Base-by-base conservation (phyloP, 2,329 filamentous ascomycete species). In the Fusarium camptoceras region DNA sequence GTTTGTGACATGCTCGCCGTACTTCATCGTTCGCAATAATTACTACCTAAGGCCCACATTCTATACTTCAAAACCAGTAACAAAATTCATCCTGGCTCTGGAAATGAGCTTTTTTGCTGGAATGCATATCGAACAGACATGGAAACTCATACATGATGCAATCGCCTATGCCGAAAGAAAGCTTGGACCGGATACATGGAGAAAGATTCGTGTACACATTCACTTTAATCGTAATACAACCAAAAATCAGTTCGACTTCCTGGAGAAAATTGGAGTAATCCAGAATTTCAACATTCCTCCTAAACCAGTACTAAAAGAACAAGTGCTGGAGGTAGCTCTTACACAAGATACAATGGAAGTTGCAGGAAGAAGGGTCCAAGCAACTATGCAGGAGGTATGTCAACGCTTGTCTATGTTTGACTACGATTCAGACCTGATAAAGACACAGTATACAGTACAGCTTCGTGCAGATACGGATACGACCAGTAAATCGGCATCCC, bases 291-390 rank as follows among this genome's bases (percentile, higher is more conserved):
- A 16, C 5, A 30, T 43, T 31, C 20, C 39, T 16, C 10, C n/a
- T 24, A 2, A 8, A 5, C 8, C 22, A 9, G 7, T 28, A 15
- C 3, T 2, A 2, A 4, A 10, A 1, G 8, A 15, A 8, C 27
- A 16, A 11, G 4, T 7, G 1, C 2, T 39, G n/a, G 15, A 2
- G 1, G 15, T 1, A 8, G 10, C 20, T 0, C 50, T 54, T 2
- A 20, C 22, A 0, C 14, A 43, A 22, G 50, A 43, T 8, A 15
- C 27, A 9, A 0, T 3, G 2, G 16, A 25, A 11, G 11, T 54
- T n/a, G 11, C n/a, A 2, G 39, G 20, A 0, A 44, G 16, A 54
- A n/a, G n/a, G 4, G 50, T 54, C 15, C 15, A n/a, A 6, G 5
- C 4, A 2, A 44, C 50, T 2, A 31, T 54, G 11, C 27, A 44